A percentile compares a stretch with the other conserved stretches of the same genome.
Evolutionary conservation across 2,329 filamentous ascomycete species (phyloP).

Genomic region (Penicillium concentricum): DNA sequence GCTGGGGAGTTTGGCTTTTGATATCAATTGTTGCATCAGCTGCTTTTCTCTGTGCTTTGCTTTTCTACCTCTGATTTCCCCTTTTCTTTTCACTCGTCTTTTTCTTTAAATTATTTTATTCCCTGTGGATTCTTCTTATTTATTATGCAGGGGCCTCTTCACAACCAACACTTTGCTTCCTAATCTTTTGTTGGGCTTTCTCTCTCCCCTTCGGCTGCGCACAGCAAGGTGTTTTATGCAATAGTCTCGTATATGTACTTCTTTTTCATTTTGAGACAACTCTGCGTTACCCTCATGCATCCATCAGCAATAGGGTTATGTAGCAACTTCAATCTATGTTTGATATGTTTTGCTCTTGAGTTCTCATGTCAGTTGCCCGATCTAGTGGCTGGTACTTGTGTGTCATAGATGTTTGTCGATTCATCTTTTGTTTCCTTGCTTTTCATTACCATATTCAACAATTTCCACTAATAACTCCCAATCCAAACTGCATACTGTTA

Average conservation of each 20-base stretch:
- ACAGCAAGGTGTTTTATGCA: not conserved
- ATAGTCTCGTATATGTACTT: not conserved
- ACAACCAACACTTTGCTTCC: constrained; percentile 8
- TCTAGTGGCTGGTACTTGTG: not conserved
- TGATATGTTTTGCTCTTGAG: not conserved
- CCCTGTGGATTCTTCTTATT: not conserved
- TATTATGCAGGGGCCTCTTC: not conserved
- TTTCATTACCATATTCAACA: no score
- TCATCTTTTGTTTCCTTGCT: not conserved
- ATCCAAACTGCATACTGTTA: not conserved
- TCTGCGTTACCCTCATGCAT: not conserved
- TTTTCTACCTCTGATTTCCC: not conserved
- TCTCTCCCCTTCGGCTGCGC: not conserved
- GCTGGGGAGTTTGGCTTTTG: constrained; percentile 5
- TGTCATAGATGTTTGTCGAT: not conserved
- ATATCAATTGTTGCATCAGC: constrained; percentile 9
- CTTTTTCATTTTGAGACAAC: not conserved
- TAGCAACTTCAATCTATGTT: constrained; percentile 1
- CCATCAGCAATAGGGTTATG: not conserved
- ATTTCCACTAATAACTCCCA: not conserved
- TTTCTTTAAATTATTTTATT: constrained; percentile 4
- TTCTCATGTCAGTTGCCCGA: not conserved
- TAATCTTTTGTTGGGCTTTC: constrained; percentile 9
- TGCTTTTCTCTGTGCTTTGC: constrained; percentile 1
- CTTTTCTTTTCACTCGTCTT: not conserved